Conservation (phyloP, 495 filamentous ascomycete species). For the Copromyces sp. region DNA sequence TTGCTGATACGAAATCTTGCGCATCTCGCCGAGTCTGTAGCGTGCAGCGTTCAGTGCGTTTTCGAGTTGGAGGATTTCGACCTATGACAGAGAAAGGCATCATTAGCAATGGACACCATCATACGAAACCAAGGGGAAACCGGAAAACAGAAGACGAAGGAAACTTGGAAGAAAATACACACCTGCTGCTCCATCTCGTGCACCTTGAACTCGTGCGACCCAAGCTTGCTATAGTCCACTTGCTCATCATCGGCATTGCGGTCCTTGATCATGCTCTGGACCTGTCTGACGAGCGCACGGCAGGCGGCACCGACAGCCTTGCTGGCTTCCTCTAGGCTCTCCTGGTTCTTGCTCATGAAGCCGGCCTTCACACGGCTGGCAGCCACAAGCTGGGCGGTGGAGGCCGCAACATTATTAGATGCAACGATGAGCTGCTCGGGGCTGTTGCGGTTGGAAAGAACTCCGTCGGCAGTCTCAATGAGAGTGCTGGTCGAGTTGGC, state of each 20-base stretch:
- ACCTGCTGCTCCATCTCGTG: slow-evolving; percentile 99
- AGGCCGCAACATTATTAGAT: slow-evolving; percentile 91
- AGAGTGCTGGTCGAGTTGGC: slow-evolving; percentile 84
- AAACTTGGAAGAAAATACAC: slow-evolving; percentile 24
- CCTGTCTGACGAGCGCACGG: slow-evolving; percentile 77
- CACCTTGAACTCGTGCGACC: slow-evolving; percentile 93
- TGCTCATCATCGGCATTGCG: slow-evolving; percentile 71
- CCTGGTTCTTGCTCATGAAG: slow-evolving; percentile 95
- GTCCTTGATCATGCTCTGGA: slow-evolving; percentile 86
- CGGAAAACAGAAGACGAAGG: slow-evolving; percentile 9
- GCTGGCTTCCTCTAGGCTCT: slow-evolving; percentile 78
- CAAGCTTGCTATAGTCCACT: slow-evolving; percentile 81
- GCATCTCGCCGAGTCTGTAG: slow-evolving; percentile 87
- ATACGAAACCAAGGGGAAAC: neutral
- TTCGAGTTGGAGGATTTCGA: slow-evolving; percentile 94
- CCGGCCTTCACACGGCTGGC: slow-evolving; percentile 93
- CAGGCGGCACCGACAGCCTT: slow-evolving; percentile 89
- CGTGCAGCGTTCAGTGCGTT: slow-evolving; percentile 74
- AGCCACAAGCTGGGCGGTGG: slow-evolving; percentile 91
- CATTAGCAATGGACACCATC: slow-evolving; percentile 10
- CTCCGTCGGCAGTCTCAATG: slow-evolving; percentile 95
- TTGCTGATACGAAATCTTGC: slow-evolving; percentile 95
- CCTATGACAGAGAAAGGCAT: slow-evolving; percentile 40
- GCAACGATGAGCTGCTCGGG: slow-evolving; percentile 97
- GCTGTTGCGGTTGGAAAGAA: slow-evolving; percentile 81